These are phyloP conservation scores for Globisporangium camurandrum DNA, from an alignment of 352 stramenopile genomes.

Conservation along the genomic window DNA sequence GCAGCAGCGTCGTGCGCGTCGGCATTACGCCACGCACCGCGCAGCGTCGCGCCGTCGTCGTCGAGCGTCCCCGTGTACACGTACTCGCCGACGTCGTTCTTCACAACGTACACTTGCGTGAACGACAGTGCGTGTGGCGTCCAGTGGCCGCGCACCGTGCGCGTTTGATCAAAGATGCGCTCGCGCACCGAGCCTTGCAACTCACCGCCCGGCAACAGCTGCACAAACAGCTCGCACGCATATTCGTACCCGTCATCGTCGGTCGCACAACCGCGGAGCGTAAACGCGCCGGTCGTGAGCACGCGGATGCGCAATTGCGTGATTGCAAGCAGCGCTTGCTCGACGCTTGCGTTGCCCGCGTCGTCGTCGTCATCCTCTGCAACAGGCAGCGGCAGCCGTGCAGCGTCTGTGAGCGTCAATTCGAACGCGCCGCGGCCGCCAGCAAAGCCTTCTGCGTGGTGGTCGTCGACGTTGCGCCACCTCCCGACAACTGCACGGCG, in stretches of 20 bases:
- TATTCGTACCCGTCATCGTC: conserved; percentile 73
- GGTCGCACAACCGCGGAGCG: conserved; percentile 47
- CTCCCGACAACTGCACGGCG: conserved; percentile 30
- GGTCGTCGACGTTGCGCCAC: conserved; percentile 56
- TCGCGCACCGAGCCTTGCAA: conserved; percentile 39
- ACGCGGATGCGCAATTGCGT: conserved; percentile 15
- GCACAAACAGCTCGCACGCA: conserved; percentile 40
- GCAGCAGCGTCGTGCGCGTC: conserved; percentile 18
- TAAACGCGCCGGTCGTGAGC: conserved; percentile 48
- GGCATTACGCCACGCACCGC: conserved; percentile 40
- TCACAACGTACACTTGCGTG: conserved; percentile 52
- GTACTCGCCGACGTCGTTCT: conserved; percentile 48
- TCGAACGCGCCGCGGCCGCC: conserved; percentile 54
- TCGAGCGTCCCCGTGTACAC: conserved; percentile 33
- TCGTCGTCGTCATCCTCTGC: conserved; percentile 20
- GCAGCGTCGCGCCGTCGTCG: conserved; percentile 29
- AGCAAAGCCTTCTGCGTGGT: conserved; percentile 33
- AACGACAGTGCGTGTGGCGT: conserved; percentile 25
- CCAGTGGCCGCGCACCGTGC: conserved; percentile 36
- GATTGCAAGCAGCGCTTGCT: background rate
- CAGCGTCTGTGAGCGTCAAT: conserved; percentile 32
- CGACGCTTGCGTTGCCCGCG: no score
- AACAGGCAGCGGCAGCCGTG: background rate
- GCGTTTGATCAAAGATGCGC: conserved; percentile 47
- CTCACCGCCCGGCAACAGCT: conserved; percentile 26